Base-by-base conservation (phyloP, 495 filamentous ascomycete species). In the Tetracladium marchalianum region DNA sequence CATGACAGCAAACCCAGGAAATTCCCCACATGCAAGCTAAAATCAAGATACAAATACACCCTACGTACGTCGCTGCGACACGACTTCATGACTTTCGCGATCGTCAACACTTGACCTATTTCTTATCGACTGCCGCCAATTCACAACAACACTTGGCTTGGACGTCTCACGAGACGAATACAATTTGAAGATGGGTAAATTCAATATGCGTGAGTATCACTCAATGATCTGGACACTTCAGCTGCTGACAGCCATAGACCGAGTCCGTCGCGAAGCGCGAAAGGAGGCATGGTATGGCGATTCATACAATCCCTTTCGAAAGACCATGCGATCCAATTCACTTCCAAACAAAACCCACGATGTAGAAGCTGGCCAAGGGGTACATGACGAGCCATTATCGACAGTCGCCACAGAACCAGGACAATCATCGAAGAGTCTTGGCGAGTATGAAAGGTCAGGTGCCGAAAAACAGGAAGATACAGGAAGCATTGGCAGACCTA, bases 211-310 rank as follows among this genome's bases (percentile, higher is more conserved):
- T 27, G 7, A 27, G 22, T 27, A 27, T 27, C 22, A 27, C n/a
- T 27, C 22, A 27, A 7, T 7, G 7, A 27, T 27, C 22, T 27
- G 22, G 22, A 27, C 22, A 27, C 3, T 7, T 27, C 7, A 27
- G 22, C 22, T 7, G 22, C 22, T 27, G 22, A 27, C 22, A 3
- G 22, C 22, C 22, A 27, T 9, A 46, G 15, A 46, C 12, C 2
- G 8, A 46, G 18, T 46, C 5, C 16, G 19, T 34, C 13, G 43
- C n/a, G 11, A 36, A 10, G 56, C 56, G 46, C 52, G 56, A 18
- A 59, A 53, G 17, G 56, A 51, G 36, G 56, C 56, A 35, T 55
- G 52, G 56, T 56, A 56, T 39, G 32, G 46, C 46, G 47, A 55
- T 16, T 51, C 50, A 11, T 53, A 33, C 7, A 55, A 59, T 34